These are phyloP conservation scores for Candida ortonii DNA, from an alignment of 805 yeast genomes.

Conservation along the genomic window DNA sequence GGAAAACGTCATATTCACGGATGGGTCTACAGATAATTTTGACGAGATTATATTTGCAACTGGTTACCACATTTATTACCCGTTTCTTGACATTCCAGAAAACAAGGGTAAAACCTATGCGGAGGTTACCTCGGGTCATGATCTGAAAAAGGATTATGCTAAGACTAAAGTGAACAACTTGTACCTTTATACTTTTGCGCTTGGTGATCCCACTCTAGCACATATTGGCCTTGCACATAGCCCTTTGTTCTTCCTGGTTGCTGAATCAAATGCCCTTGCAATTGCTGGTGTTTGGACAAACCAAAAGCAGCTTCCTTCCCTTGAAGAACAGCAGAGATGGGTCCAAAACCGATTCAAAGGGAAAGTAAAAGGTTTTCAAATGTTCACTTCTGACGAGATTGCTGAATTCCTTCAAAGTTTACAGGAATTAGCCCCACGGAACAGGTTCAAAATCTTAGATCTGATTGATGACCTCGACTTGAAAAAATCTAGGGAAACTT, in stretches of 20 bases:
- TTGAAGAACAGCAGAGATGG: no score
- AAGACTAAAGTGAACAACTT: slow-evolving; percentile 14
- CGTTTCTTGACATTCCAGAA: slow-evolving; percentile 30
- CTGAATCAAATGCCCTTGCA: slow-evolving; percentile 53
- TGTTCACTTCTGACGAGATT: no score
- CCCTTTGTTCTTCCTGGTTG: slow-evolving; percentile 45
- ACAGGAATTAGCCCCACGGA: no score
- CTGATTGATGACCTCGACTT: no score
- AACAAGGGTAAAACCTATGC: slow-evolving; percentile 8
- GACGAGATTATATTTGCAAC: slow-evolving; percentile 48
- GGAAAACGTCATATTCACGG: slow-evolving; percentile 30
- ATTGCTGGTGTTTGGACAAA: no score
- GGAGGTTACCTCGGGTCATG: slow-evolving; percentile 3
- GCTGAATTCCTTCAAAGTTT: no score
- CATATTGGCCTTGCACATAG: slow-evolving; percentile 41
- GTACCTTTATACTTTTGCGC: slow-evolving; percentile 36
- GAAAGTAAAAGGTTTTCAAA: no score
- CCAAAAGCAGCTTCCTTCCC: no score
- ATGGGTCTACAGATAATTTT: slow-evolving; percentile 32
- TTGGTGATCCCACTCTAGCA: slow-evolving; percentile 43
- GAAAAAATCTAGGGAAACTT: no score
- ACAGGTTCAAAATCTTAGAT: no score
- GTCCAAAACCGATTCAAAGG: no score
- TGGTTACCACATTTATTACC: slow-evolving; percentile 48
- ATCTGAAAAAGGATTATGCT: slow-evolving; percentile 1